Evolutionary conservation across 495 filamentous ascomycete genomes (phyloP).

Genomic region (Penicillium mononematosum): DNA sequence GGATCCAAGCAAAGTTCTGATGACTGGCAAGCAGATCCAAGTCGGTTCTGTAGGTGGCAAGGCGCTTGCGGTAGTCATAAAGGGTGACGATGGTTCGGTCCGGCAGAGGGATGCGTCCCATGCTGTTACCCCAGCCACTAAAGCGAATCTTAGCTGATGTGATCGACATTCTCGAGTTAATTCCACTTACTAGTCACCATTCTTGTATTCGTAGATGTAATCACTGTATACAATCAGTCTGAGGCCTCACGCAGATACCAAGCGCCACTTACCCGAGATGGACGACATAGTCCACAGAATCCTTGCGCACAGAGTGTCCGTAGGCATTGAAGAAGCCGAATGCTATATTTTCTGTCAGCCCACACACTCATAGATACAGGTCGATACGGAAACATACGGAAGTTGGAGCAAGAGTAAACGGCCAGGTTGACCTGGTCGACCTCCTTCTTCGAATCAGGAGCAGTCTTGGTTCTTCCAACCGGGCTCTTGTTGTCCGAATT

Average conservation of each 20-base stretch:
- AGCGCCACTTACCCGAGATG: slow-evolving; percentile 38
- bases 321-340: slow-evolving; percentile 26
- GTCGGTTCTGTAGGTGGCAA: slow-evolving; percentile 60
- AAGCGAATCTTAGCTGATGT: slow-evolving; percentile 1
- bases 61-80: slow-evolving; percentile 61
- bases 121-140: slow-evolving; percentile 6
- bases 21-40: slow-evolving; percentile 57
- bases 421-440: slow-evolving; percentile 46
- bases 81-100: slow-evolving; percentile 48
- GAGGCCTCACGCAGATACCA: neutral
- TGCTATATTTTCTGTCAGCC: slow-evolving; percentile 13
- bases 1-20: slow-evolving; percentile 63
- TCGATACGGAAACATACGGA: slow-evolving; percentile 37
- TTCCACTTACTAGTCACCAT: slow-evolving; percentile 49
- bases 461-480: slow-evolving; percentile 55
- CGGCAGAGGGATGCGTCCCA: slow-evolving; percentile 32
- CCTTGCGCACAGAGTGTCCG: slow-evolving; percentile 52
- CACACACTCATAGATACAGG: slow-evolving; percentile 53
- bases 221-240: slow-evolving; percentile 42
- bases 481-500: slow-evolving; percentile 44
- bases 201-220: slow-evolving; percentile 66
- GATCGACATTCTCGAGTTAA: neutral
- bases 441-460: slow-evolving; percentile 35
- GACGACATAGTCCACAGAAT: slow-evolving; percentile 64
- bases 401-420: slow-evolving; percentile 59